A percentile compares a stretch with the other conserved stretches of the same genome.
Evolutionary conservation across 2,329 filamentous ascomycete genomes (phyloP).

Genomic region (Paraphoma chrysanthemicola): DNA sequence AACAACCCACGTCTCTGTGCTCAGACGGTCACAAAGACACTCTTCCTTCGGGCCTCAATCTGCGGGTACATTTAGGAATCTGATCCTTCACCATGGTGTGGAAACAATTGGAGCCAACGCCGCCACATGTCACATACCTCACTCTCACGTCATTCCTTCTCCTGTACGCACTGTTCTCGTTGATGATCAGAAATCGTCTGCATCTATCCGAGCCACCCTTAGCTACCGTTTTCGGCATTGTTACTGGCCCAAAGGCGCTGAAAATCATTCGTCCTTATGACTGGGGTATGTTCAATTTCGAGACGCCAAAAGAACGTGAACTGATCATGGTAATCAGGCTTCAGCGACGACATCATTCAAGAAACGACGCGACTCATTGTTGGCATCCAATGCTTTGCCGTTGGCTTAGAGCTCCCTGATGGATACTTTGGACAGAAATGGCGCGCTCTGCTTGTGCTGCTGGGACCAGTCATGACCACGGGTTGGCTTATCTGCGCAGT

Average conservation of each 20-base stretch:
- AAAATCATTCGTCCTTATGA: slow-evolving; percentile 48
- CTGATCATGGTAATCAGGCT: background rate
- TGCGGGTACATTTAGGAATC: background rate
- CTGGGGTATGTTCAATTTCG: slow-evolving; percentile 42
- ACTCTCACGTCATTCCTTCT: slow-evolving; percentile 55
- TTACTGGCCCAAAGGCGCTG: slow-evolving; percentile 52
- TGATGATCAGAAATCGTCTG: slow-evolving; percentile 55
- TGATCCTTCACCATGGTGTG: slow-evolving; percentile 41
- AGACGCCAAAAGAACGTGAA: background rate
- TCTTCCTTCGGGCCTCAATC: background rate
- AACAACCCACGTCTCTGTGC: too few species aligned
- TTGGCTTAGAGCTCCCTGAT: slow-evolving; percentile 49
- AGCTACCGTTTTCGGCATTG: slow-evolving; percentile 54
- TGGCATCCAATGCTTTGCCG: slow-evolving; percentile 51
- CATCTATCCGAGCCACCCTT: slow-evolving; percentile 59
- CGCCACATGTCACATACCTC: slow-evolving; percentile 55
- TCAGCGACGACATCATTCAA: slow-evolving; percentile 51
- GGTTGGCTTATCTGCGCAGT: slow-evolving; percentile 57
- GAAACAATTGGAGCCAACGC: slow-evolving; percentile 56
- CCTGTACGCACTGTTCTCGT: slow-evolving; percentile 54
- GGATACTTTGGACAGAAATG: slow-evolving; percentile 60
- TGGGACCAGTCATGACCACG: slow-evolving; percentile 61
- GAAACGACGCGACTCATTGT: slow-evolving; percentile 55
- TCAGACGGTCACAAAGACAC: too few species aligned
- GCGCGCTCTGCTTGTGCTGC: slow-evolving; percentile 57